phyloP scores from a whole-genome alignment of 2,329 filamentous ascomycete genomes.

The Pseudogymnoascus sp. region DNA sequence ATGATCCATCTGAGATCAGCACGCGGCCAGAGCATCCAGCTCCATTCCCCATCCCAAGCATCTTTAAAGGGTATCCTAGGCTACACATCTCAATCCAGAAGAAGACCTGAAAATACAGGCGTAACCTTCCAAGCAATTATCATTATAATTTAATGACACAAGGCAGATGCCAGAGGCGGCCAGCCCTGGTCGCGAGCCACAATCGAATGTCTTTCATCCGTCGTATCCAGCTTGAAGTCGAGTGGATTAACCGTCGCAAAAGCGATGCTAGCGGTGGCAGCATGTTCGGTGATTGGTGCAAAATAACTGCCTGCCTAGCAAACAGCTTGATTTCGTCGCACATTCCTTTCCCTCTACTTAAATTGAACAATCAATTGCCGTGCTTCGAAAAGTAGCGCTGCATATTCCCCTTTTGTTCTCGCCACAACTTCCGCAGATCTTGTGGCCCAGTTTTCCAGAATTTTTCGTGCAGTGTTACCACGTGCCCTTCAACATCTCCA shows the following conservation, averaged over 20 bases:
- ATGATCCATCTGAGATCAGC: not conserved
- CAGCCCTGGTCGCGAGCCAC: not conserved
- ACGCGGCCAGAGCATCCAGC: not conserved
- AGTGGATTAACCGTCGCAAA: not conserved
- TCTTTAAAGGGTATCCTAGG: not conserved
- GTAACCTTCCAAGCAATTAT: not conserved
- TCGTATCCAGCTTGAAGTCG: not conserved
- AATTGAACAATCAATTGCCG: not conserved
- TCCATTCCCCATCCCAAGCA: not conserved
- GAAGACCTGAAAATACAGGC: not conserved
- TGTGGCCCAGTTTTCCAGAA: conserved; percentile 27
- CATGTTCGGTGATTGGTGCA: not conserved
- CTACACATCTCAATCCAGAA: not conserved
- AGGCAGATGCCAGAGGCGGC: not conserved
- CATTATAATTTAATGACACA: not conserved
- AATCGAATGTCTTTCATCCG: not conserved
- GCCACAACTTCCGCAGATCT: conserved; percentile 18
- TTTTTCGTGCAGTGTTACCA: conserved; percentile 34
- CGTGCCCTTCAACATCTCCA: conserved; percentile 29
- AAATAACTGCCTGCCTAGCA: not conserved
- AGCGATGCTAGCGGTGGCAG: not conserved
- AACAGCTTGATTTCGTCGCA: not conserved
- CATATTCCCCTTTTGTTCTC: conserved; percentile 9
- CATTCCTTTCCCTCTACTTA: too few species aligned
- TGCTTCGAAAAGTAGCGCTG: not conserved